Conservation (phyloP, 176 grass and related monocot species). For the Carex myosuroides region DNA sequence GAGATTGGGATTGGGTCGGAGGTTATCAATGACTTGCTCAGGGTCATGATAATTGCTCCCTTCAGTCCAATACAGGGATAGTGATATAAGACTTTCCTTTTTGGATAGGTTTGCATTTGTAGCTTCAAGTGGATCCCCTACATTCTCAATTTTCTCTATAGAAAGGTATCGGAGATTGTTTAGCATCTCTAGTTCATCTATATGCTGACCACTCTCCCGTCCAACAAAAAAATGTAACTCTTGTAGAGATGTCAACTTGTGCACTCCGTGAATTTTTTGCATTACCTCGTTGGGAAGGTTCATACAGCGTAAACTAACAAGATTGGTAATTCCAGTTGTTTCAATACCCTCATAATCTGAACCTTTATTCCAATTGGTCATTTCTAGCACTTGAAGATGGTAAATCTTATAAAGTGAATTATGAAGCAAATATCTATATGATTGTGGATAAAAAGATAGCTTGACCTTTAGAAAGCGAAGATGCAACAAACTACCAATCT, state of each 20-base stretch:
- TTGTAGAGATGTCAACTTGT: constrained; percentile 6
- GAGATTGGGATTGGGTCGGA: background rate
- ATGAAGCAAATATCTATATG: background rate
- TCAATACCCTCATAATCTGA: background rate
- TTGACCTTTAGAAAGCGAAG: constrained; percentile 17
- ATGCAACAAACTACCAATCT: constrained; percentile 6
- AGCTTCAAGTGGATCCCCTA: constrained; percentile 4
- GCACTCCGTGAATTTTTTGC: background rate
- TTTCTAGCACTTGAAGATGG: constrained; percentile 6
- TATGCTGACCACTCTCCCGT: background rate
- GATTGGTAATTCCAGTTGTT: background rate
- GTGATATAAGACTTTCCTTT: constrained; percentile 12
- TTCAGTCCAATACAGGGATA: background rate
- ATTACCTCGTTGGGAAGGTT: background rate
- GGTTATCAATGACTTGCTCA: background rate
- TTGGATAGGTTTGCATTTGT: background rate
- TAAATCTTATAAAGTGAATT: background rate
- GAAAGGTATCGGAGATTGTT: background rate
- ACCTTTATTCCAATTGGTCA: no score
- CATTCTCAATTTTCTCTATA: constrained; percentile 1
- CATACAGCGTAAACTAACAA: constrained; percentile 3
- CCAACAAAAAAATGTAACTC: background rate
- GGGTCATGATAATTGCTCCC: background rate
- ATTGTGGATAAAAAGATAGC: no score
- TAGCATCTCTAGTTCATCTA: constrained; percentile 17